phyloP scores from a whole-genome alignment of 176 grass and related monocot species.

The Tillandsia leiboldiana region DNA sequence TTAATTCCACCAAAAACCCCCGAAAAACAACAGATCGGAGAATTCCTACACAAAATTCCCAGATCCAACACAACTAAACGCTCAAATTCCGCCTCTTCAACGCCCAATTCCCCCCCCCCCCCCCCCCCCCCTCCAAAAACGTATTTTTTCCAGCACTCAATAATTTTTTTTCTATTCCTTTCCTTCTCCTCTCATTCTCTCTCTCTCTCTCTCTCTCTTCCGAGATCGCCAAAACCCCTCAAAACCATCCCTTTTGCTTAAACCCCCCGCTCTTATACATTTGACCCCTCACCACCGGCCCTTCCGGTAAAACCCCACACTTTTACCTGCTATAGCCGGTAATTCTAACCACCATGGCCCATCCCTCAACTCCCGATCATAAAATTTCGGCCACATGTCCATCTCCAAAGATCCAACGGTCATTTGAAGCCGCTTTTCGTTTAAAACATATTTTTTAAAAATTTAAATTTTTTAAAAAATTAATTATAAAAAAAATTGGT shows the following conservation, averaged over 20 bases:
- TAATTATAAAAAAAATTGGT: conserved; percentile 1
- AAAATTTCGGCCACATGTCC: conserved; percentile 26
- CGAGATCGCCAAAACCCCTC: conserved; percentile 83
- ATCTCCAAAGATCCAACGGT: conserved; percentile 13
- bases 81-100: background rate
- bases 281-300: conserved; percentile 36
- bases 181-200: conserved; percentile 25
- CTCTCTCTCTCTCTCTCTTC: conserved; percentile 1
- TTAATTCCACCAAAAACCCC: background rate
- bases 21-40: background rate
- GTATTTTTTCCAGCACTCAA: conserved; percentile 14
- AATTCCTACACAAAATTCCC: background rate
- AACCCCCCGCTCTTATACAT: conserved; percentile 40
- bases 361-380: background rate
- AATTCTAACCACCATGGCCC: conserved; percentile 5
- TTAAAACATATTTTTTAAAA: too few species aligned
- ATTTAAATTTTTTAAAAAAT: background rate
- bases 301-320: conserved; percentile 41
- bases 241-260: conserved; percentile 64
- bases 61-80: conserved; percentile 11
- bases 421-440: background rate
- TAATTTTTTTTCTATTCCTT: background rate
- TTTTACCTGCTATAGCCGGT: conserved; percentile 30
- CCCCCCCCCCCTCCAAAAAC: background rate
- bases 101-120: background rate